Percentiles rank a stretch among this genome's conserved stretches.
Evolutionary conservation across 208 protist genomes (phyloP).

Genomic region (Acanthamoeba rhysodes): DNA sequence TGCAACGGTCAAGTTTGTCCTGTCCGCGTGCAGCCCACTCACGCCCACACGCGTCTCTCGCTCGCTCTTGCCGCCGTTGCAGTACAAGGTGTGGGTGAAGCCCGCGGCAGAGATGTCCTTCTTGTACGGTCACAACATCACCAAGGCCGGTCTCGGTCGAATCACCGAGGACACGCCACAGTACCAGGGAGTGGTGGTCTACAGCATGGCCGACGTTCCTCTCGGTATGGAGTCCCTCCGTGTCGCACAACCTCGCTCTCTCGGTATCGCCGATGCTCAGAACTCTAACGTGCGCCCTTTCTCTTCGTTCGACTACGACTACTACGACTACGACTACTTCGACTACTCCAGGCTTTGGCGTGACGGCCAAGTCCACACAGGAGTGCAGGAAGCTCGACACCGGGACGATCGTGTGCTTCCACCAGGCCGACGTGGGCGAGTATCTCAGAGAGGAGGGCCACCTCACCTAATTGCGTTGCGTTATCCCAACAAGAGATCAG

Average conservation of each 20-base stretch:
- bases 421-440: constrained; percentile 98
- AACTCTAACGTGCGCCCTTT: neutral
- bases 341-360: constrained; percentile 94
- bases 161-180: constrained; percentile 99
- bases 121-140: constrained; percentile 99
- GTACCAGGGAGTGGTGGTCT: constrained; percentile 97
- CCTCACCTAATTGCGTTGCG: constrained; percentile 47
- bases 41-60: constrained; percentile 14
- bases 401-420: constrained; percentile 97
- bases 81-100: constrained; percentile 99
- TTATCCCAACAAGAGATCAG: too few species aligned
- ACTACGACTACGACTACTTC: neutral
- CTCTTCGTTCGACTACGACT: neutral
- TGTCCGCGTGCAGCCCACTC: neutral
- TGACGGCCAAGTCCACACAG: constrained; percentile 96
- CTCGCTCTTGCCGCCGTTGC: constrained; percentile 11
- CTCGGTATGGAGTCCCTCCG: constrained; percentile 87
- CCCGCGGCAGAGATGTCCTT: constrained; percentile 99
- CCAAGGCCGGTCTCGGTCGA: constrained; percentile 97
- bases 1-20: too few species aligned
- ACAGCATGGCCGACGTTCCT: constrained; percentile 98
- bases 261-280: neutral
- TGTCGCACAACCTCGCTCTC: neutral
- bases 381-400: constrained; percentile 98
- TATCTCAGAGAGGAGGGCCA: constrained; percentile 98